Conservation (phyloP, 2,329 filamentous ascomycete species). For the Biscogniauxia marginata region DNA sequence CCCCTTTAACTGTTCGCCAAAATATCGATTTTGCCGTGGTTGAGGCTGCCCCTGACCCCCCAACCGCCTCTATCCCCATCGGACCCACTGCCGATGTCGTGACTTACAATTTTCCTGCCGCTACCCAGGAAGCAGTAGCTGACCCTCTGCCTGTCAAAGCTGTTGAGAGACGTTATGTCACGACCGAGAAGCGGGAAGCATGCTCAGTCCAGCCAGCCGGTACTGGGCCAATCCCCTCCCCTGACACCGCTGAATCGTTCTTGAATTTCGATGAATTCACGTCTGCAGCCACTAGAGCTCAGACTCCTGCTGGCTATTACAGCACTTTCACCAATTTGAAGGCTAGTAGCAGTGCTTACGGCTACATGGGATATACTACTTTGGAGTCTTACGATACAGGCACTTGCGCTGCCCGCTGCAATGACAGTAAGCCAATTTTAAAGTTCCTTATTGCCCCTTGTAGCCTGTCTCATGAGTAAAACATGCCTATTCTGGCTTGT, state of each 20-base stretch:
- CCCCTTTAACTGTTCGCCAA: slow-evolving; percentile 28
- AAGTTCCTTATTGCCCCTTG: too few relatives aligned
- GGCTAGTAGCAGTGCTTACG: slow-evolving; percentile 32
- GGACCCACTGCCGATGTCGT: slow-evolving; percentile 28
- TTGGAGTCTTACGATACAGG: slow-evolving; percentile 23
- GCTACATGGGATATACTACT: slow-evolving; percentile 26
- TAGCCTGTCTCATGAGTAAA: too few relatives aligned
- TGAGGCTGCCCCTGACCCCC: slow-evolving; percentile 32
- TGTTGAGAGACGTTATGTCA: slow-evolving; percentile 7
- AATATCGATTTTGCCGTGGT: slow-evolving; percentile 35
- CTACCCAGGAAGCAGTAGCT: slow-evolving; percentile 23
- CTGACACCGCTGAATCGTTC: slow-evolving; percentile 35
- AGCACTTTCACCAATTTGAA: slow-evolving; percentile 32
- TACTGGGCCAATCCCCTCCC: slow-evolving; percentile 27
- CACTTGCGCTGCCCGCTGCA: slow-evolving; percentile 23
- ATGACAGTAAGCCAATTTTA: too few relatives aligned
- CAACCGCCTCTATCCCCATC: slow-evolving; percentile 28
- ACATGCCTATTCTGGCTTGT: too few relatives aligned
- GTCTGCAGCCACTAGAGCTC: slow-evolving; percentile 19
- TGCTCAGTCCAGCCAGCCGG: slow-evolving; percentile 24
- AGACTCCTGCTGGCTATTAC: slow-evolving; percentile 33
- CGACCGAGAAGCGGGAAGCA: too few relatives aligned
- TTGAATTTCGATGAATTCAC: slow-evolving; percentile 20
- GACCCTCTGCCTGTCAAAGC: slow-evolving; percentile 21
- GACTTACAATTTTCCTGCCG: slow-evolving; percentile 28